These are phyloP conservation scores for Pichia occidentalis DNA, from an alignment of 805 yeast genomes.

Conservation along the genomic window DNA sequence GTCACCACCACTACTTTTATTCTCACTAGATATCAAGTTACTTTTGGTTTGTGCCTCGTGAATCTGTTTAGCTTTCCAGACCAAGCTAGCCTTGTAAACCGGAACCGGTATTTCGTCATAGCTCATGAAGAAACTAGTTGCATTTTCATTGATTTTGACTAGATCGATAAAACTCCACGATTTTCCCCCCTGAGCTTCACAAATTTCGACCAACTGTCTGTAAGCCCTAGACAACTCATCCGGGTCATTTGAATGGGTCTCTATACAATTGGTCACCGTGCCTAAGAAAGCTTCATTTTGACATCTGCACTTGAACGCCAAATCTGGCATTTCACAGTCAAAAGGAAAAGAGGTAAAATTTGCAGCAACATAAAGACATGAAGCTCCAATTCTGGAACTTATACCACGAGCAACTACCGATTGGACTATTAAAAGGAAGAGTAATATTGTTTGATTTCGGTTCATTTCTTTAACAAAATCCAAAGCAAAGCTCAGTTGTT, in stretches of 20 bases:
- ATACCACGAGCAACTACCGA: constrained; percentile 23
- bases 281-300: constrained; percentile 30
- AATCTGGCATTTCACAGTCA: constrained; percentile 29
- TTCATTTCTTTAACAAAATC: no score
- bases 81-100: constrained; percentile 10
- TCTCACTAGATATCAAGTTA: not conserved
- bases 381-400: constrained; percentile 31
- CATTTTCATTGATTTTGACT: constrained; percentile 25
- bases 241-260: constrained; percentile 24
- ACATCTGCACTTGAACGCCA: constrained; percentile 32
- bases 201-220: constrained; percentile 29
- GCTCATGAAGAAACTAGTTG: constrained; percentile 21
- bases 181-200: constrained; percentile 29
- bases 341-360: constrained; percentile 30
- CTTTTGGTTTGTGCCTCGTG: constrained; percentile 1
- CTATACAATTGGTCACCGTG: constrained; percentile 32
- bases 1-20: not conserved
- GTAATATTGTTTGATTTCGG: no score
- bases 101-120: constrained; percentile 11
- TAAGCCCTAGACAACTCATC: constrained; percentile 27
- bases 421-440: not conserved
- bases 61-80: constrained; percentile 10
- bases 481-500: no score
- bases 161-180: constrained; percentile 26
- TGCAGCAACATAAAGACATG: constrained; percentile 31